Conservation (phyloP, 2,329 filamentous ascomycete genomes). For the Calonectria crousiana region DNA sequence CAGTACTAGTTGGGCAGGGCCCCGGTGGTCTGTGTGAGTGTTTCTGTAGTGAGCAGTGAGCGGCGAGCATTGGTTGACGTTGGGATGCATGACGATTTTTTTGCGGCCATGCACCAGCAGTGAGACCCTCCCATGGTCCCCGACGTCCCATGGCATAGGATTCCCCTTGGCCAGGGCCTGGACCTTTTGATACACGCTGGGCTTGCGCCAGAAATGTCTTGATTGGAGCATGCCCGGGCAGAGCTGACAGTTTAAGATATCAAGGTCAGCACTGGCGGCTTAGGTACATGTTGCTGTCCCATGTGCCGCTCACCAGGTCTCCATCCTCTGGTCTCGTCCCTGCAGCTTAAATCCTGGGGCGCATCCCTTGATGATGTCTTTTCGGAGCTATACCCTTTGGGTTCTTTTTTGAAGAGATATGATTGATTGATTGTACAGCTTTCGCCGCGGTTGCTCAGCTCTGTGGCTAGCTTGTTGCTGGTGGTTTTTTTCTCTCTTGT, state of each 20-base stretch:
- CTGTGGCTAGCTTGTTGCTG: not conserved
- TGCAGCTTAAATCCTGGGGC: conserved; percentile 42
- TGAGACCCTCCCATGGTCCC: not conserved
- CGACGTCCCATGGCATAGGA: not conserved
- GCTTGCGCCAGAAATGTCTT: not conserved
- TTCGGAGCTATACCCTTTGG: conserved; percentile 3
- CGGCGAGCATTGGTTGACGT: conserved; percentile 33
- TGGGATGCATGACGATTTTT: conserved; percentile 15
- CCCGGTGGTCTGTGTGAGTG: conserved; percentile 38
- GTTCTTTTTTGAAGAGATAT: not conserved
- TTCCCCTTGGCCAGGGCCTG: not conserved
- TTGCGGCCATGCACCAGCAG: not conserved
- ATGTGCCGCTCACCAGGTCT: conserved; percentile 11
- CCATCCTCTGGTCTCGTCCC: conserved; percentile 11
- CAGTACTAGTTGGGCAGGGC: not conserved
- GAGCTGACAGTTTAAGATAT: conserved; percentile 14
- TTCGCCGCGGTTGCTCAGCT: not conserved
- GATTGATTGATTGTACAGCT: not conserved
- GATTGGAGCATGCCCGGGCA: conserved; percentile 9
- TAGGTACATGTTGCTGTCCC: conserved; percentile 4
- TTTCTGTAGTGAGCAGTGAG: conserved; percentile 28
- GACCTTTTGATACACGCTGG: not conserved
- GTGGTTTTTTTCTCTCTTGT: not conserved
- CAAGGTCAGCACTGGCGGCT: conserved; percentile 18
- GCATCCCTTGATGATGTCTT: conserved; percentile 25